Evolutionary conservation across 164 flowering plant genomes (phyloP), one percentile per base, ranked within the genome.

Genomic region (Hamamelis virginiana): DNA sequence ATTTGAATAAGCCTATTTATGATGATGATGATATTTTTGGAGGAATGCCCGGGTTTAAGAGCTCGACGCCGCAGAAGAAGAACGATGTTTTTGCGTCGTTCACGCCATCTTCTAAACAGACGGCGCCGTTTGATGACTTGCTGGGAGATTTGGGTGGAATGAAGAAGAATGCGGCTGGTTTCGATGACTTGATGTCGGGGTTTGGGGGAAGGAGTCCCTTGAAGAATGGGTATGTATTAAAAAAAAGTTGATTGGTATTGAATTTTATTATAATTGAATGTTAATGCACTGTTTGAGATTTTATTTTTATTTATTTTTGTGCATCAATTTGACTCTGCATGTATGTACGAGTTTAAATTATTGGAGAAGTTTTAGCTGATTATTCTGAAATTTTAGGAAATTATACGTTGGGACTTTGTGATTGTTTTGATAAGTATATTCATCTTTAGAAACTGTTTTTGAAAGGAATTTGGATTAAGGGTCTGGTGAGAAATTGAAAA

Each of bases 1-100:
- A 33, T 52, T 51, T 43, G 18, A 53, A 85, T 76, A 88, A 86
- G 80, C 89, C 89, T 21, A 81, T 86, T 4, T 82, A 85, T 26
- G 87, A 83, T 65, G 89, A 83, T 13, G 96, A 86, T 65, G 83
- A 77, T 64, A 6, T 84, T 47, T 82, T 84, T 62, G 82, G 72
- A 51, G 68, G 68, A 41, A 63, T 75, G 62, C 68, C 75, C n/a
- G 77, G 76, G 65, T 52, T 73, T 33, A 78, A 59, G 38, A 61
- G 61, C 62, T 66, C 81, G 41, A 43, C 45, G 3, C 25, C 66
- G 25, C 16, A 26, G 18, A 23, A 28, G 23, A 56, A 27, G 11
- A 77, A 82, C 64, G 83, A 77, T 59, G 18, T 76, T n/a, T 79
- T 81, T 60, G 76, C 67, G 22, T 65, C 75, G 0, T 77, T 74